Evolutionary conservation across 2,329 filamentous ascomycete species (phyloP).

Genomic region (Clonostachys solani): DNA sequence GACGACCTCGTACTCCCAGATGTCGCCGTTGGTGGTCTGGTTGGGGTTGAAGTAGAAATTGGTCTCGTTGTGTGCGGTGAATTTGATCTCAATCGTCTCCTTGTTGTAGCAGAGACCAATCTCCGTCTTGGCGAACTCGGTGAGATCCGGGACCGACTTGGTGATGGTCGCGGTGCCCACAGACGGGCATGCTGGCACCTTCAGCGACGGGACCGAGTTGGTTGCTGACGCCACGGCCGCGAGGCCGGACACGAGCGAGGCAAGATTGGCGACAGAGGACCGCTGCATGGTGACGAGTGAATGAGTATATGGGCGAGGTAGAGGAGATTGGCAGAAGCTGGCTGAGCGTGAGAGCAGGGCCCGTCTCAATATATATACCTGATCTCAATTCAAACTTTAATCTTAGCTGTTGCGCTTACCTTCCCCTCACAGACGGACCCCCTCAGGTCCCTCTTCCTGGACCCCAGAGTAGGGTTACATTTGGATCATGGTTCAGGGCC

Average conservation of each 20-base stretch:
- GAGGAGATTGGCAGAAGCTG: too few species aligned
- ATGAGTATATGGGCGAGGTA: too few species aligned
- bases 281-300: too few species aligned
- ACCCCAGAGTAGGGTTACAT: too few species aligned
- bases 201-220: conserved; percentile 23
- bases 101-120: conserved; percentile 42
- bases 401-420: too few species aligned
- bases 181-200: conserved; percentile 31
- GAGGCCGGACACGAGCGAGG: not conserved
- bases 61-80: conserved; percentile 39
- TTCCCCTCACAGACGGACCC: too few species aligned
- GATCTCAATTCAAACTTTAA: too few species aligned
- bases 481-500: too few species aligned
- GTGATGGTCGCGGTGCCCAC: conserved; percentile 29
- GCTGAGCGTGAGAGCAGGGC: too few species aligned
- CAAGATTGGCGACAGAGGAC: too few species aligned
- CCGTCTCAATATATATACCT: too few species aligned
- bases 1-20: conserved; percentile 47
- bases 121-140: conserved; percentile 35
- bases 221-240: not conserved
- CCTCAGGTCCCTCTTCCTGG: too few species aligned
- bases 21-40: conserved; percentile 37
- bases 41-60: conserved; percentile 39
- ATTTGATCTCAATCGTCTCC: conserved; percentile 30
- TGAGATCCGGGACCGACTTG: conserved; percentile 33